Conservation (phyloP, 306 rosid species). For the Senna siamea region DNA sequence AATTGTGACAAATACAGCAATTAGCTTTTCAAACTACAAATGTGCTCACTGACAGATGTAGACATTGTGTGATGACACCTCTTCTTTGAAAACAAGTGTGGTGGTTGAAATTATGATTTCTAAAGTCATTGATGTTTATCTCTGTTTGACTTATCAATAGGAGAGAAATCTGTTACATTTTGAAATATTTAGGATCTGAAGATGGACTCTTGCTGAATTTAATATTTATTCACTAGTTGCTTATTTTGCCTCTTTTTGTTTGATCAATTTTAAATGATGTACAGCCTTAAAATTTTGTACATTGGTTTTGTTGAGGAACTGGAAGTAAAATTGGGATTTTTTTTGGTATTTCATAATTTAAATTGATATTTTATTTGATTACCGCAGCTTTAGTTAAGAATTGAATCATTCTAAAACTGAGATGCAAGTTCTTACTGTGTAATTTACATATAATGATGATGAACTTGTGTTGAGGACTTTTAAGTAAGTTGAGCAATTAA, state of each 20-base stretch:
- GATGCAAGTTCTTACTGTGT: background rate
- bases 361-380: background rate
- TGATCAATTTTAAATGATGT: background rate
- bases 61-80: background rate
- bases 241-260: background rate
- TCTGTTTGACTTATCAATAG: background rate
- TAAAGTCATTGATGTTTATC: constrained; percentile 12
- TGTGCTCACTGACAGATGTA: background rate
- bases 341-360: too few relatives aligned
- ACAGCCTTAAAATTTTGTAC: background rate
- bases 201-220: background rate
- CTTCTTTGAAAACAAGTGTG: background rate
- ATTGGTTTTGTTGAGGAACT: background rate
- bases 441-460: background rate
- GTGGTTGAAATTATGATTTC: background rate
- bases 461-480: constrained; percentile 10
- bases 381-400: background rate
- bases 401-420: background rate
- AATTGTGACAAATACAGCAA: background rate
- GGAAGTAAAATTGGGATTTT: background rate
- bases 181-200: background rate
- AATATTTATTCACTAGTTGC: background rate
- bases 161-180: background rate
- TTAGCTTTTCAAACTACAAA: constrained; percentile 14
- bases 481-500: background rate